Conservation (phyloP, 331 rosid genomes). For the Malus hybrid region DNA sequence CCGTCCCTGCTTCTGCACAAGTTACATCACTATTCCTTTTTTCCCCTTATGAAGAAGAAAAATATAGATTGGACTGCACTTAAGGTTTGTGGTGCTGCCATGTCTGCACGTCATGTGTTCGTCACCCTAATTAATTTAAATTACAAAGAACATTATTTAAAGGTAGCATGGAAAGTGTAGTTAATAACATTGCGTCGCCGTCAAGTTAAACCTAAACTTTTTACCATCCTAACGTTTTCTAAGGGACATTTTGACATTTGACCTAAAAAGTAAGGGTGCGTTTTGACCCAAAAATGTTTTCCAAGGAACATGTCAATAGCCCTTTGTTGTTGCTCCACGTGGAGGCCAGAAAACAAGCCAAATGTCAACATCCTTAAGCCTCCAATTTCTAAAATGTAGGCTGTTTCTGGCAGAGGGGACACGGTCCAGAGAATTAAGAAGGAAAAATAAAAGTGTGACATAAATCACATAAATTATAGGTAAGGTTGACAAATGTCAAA, state of each 20-base stretch:
- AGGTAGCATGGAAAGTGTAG: not conserved
- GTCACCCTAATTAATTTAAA: not conserved
- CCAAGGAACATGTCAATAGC: not conserved
- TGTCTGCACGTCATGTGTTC: not conserved
- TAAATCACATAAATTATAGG: not conserved
- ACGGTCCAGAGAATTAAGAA: not conserved
- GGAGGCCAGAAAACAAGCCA: constrained; percentile 7
- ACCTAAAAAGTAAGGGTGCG: no score
- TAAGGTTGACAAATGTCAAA: not conserved
- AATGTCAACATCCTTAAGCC: not conserved
- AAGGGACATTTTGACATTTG: not conserved
- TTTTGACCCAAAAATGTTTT: not conserved
- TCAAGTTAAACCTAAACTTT: not conserved
- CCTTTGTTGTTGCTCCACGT: constrained; percentile 15
- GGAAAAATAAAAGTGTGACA: not conserved
- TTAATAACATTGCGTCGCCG: not conserved
- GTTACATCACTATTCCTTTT: not conserved
- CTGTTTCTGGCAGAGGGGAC: not conserved
- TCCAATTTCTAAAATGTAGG: not conserved
- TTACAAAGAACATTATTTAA: not conserved
- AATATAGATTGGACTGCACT: not conserved
- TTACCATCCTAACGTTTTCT: not conserved
- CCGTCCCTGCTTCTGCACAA: no score
- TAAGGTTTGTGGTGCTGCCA: not conserved
- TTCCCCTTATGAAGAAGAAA: not conserved